phyloP scores from a whole-genome alignment of 2,329 filamentous ascomycete genomes.

The Blumeria hordei region DNA sequence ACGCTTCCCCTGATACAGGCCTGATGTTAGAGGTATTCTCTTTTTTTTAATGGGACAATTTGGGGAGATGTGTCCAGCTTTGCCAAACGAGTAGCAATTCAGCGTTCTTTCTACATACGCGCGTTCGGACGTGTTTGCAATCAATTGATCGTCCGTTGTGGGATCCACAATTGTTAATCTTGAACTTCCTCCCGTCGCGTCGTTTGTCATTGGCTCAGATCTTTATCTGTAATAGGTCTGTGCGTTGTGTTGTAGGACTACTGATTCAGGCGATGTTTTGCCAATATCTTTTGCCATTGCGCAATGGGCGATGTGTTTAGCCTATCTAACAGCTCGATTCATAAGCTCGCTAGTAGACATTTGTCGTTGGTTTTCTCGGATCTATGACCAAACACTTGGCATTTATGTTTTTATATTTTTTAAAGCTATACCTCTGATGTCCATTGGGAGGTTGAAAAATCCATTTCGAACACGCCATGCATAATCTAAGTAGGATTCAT shows the following conservation, averaged over 20 bases:
- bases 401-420: background rate
- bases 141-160: background rate
- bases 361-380: background rate
- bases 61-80: background rate
- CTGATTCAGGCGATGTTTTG: background rate
- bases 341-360: background rate
- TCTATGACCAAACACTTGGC: background rate
- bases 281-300: background rate
- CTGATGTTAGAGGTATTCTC: no score
- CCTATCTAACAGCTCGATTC: background rate
- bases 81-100: background rate
- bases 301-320: background rate
- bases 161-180: background rate
- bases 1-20: no score
- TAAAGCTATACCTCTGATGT: background rate
- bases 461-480: background rate
- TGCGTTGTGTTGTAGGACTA: background rate
- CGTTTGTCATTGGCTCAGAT: background rate
- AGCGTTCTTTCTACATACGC: background rate
- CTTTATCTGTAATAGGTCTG: background rate
- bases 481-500: background rate
- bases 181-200: background rate
- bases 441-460: background rate
- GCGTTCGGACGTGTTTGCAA: background rate
- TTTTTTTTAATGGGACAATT: background rate